phyloP scores from a whole-genome alignment of 805 yeast genomes.

The Cyberlindnera maclurae region DNA sequence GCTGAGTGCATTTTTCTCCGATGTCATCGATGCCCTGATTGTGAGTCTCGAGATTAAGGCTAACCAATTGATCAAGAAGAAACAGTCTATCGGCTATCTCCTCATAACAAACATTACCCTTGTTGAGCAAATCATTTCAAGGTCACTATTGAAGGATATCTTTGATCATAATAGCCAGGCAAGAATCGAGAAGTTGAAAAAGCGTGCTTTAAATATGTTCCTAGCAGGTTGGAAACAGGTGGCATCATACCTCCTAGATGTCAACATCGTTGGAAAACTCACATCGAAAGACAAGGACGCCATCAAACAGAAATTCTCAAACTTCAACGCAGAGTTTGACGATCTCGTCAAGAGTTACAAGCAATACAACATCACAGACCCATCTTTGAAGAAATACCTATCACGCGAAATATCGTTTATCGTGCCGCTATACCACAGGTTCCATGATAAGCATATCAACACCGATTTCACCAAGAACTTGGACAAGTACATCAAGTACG shows the following conservation, averaged over 20 bases:
- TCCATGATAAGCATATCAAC: slow-evolving; percentile 66
- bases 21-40: slow-evolving; percentile 68
- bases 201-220: slow-evolving; percentile 65
- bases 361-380: slow-evolving; percentile 58
- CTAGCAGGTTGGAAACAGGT: slow-evolving; percentile 75
- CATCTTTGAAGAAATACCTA: slow-evolving; percentile 53
- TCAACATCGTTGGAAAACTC: slow-evolving; percentile 55
- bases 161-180: slow-evolving; percentile 54
- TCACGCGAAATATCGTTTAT: slow-evolving; percentile 69
- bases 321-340: slow-evolving; percentile 79
- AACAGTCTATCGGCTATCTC: slow-evolving; percentile 54
- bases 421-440: slow-evolving; percentile 76
- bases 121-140: slow-evolving; percentile 64
- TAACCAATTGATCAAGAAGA: slow-evolving; percentile 26
- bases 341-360: slow-evolving; percentile 62
- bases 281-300: slow-evolving; percentile 72
- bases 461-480: slow-evolving; percentile 69
- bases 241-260: slow-evolving; percentile 72
- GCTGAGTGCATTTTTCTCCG: slow-evolving; percentile 64
- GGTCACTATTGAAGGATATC: slow-evolving; percentile 47
- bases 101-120: slow-evolving; percentile 64
- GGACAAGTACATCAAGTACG: slow-evolving; percentile 64
- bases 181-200: slow-evolving; percentile 61
- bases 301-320: slow-evolving; percentile 77
- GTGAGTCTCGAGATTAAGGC: slow-evolving; percentile 58